Evolutionary conservation across 331 rosid genomes (phyloP).

Genomic region (Malus hybrid): DNA sequence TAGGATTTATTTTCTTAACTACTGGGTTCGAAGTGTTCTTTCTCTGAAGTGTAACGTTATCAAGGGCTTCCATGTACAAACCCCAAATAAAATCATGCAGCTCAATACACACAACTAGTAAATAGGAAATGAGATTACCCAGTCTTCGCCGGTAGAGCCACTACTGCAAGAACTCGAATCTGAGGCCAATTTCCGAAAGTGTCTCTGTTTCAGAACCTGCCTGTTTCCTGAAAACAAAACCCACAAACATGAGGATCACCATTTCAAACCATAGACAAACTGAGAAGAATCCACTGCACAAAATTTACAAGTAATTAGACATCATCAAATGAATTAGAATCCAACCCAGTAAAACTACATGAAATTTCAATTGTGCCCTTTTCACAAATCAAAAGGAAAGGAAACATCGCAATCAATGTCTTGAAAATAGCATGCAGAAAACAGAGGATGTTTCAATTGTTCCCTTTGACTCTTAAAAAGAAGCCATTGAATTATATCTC

Average conservation of each 20-base stretch:
- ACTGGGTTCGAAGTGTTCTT: no score
- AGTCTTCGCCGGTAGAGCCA: conserved; percentile 42
- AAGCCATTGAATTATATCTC: conserved; percentile 25
- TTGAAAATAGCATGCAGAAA: not conserved
- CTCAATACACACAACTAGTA: not conserved
- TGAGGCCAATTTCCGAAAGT: conserved; percentile 34
- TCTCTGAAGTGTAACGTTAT: no score
- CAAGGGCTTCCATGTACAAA: no score
- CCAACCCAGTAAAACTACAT: conserved; percentile 1
- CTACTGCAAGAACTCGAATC: conserved; percentile 55
- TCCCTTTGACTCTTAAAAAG: not conserved
- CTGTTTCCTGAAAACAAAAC: conserved; percentile 47
- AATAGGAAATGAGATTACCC: conserved; percentile 35
- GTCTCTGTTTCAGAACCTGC: conserved; percentile 32
- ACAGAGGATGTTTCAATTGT: not conserved
- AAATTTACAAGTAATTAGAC: not conserved
- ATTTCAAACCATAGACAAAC: conserved; percentile 15
- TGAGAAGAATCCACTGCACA: not conserved
- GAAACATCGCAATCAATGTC: conserved; percentile 1
- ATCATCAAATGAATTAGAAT: conserved; percentile 13
- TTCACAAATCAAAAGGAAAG: not conserved
- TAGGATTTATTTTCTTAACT: no score
- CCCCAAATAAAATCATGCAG: not conserved
- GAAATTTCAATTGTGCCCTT: no score
- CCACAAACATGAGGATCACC: conserved; percentile 19